Percentiles rank a stretch among this genome's conserved stretches.
Conservation (phyloP, 768 basidiomycete genomes). For the Kondoa subrosea region DNA sequence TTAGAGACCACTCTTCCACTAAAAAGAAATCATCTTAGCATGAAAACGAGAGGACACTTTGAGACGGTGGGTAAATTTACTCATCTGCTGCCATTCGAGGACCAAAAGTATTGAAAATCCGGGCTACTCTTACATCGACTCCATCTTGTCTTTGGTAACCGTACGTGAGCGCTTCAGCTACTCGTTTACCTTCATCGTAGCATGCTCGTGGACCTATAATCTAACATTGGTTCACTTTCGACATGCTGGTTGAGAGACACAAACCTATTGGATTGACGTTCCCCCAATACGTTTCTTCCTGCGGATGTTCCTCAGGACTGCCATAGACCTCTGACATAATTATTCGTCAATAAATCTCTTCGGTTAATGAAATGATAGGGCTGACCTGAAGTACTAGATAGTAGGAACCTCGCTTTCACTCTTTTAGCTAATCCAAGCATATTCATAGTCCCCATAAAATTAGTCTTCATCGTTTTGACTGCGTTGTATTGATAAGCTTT, state of each 20-base stretch:
- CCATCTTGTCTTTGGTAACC: slow-evolving; percentile 87
- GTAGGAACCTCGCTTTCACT: slow-evolving; percentile 90
- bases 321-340: slow-evolving; percentile 73
- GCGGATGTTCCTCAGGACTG: slow-evolving; percentile 94
- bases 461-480: slow-evolving; percentile 95
- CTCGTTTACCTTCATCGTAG: slow-evolving; percentile 98
- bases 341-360: neutral
- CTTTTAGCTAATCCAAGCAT: slow-evolving; percentile 98
- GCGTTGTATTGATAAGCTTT: slow-evolving; percentile 77
- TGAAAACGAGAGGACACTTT: slow-evolving; percentile 26
- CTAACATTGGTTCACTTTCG: neutral
- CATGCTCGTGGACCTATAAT: slow-evolving; percentile 81
- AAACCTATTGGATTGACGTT: slow-evolving; percentile 73
- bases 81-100: slow-evolving; percentile 44
- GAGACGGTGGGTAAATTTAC: slow-evolving; percentile 1
- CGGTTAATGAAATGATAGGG: neutral
- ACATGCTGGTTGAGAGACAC: neutral
- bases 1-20: slow-evolving; percentile 98
- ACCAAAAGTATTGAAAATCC: slow-evolving; percentile 81
- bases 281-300: slow-evolving; percentile 37
- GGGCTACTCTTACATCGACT: slow-evolving; percentile 88
- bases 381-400: slow-evolving; percentile 81
- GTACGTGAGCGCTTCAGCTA: slow-evolving; percentile 93
- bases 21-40: slow-evolving; percentile 41
- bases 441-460: slow-evolving; percentile 94